Evolutionary conservation across 75 land plant genomes (phyloP), one percentile per base, ranked within the genome.

Genomic region (Pinus taeda): DNA sequence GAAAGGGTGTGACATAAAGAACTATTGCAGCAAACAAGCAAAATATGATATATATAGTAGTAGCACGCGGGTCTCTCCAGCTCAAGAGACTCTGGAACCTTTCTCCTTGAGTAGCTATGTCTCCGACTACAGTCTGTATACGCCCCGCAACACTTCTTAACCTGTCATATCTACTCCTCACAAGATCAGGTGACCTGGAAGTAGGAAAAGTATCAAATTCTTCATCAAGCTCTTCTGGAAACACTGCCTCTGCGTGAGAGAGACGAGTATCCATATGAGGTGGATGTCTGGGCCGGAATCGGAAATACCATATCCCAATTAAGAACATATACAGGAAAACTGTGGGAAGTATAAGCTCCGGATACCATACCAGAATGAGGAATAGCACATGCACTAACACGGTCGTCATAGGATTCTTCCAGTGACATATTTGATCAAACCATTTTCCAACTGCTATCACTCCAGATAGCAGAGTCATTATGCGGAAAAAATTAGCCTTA

Each of bases 51-150:
- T 88, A 90, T 18, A 90, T 74, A 24, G 85, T 71, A 57, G 85
- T 85, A 4, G 90, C 87, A 24, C 91, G 79, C 1, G 94, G 93
- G 58, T 92, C 94, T 74, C 94, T 82, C 94, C 94, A 92, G 76
- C 89, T 90, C 29, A 90, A 58, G 59, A 92, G 82, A 7, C 93
- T 81, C 60, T 86, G 85, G 18, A 92, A 69, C 39, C 88, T 78
- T 73, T 92, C 94, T 21, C 88, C 93, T 69, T 88, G 90, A n/a
- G 86, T 84, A 15, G 94, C 94, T 39, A 90, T 36, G 75, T 90
- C 90, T 9, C 94, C 94, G 6, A 90, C 71, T 37, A 88, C 84
- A 15, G 83, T 81, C 66, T 87, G 89, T n/a, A 87, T 75, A 66
- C 89, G 59, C 15, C 86, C 85, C 6, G 91, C 84, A 20, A 87